Evolutionary conservation across 208 protist genomes (phyloP), one percentile per base, ranked within the genome.

Genomic region (Strigomonas galati): DNA sequence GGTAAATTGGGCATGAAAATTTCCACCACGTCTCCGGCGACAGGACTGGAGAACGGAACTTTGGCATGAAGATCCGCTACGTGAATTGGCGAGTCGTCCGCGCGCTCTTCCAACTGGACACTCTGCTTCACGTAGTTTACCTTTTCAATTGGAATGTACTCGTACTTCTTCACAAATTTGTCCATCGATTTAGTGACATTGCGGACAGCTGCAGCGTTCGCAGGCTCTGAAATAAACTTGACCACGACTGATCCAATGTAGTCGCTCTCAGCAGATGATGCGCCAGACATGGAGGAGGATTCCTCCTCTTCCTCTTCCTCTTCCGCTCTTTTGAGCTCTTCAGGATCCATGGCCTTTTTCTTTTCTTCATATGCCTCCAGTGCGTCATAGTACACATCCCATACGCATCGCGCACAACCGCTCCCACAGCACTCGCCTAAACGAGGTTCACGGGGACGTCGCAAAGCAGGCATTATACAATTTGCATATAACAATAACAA

Each of bases 311-410:
- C 40, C 26, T 26, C 23, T 48, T 76, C 60, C n/a, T 70, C 62
- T 53, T 78, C 51, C 14, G 62, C 56, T 37, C 71, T 63, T 46
- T 62, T 31, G 26, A 19, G 23, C 6, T 54, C 23, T 54, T 66
- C 44, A 4, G 23, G 46, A 32, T 37, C 40, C 66, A 30, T 30
- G 59, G 10, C 32, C 46, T n/a, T 32, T 24, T 69, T 74, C 54
- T 78, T 65, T 44, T 57, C 65, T 15, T 82, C 71, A 46, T 91
- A 94, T 51, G 65, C 72, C n/a, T 72, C 70, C 19, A 93, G 69
- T 21, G 87, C 59, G 56, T 96, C 90, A 53, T 90, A 96, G 72
- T 93, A 96, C 9, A 92, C 74, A 65, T 96, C 90, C 85, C 87
- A 96, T 9, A 96, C 87, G 72, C 90, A 96, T 40, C 90, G 75